Base-by-base conservation (phyloP, 257 asterid genomes). In the Solanum arcanum region DNA sequence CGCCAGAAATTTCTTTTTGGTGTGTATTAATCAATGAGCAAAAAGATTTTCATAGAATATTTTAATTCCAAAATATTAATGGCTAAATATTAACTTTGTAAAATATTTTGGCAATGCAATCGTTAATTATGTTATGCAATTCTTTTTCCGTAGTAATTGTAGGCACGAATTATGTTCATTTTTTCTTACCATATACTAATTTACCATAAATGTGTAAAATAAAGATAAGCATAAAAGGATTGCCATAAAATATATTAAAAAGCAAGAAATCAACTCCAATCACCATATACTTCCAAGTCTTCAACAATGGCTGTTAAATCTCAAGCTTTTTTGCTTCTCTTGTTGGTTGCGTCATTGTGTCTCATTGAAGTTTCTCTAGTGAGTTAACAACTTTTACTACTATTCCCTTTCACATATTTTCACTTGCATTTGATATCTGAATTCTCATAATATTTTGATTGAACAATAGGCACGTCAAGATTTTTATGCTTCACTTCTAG, bases 401-500 rank as follows among this genome's bases (percentile, higher is more conserved):
- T 41, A 13, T 27, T 13, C 11, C 11, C 20, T 27, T 27, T 5
- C 14, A 3, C 6, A 5, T 74, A 37, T 21, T 21, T 1, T 21
- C 12, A 20, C 0, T 73, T 31, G 12, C 1, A 33, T 70, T 0
- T 68, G 0, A 25, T 68, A 68, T 7, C 0, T 27, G 0, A 29
- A 27, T 29, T 12, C 39, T 21, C 0, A 7, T 5, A 3, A n/a
- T 23, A n/a, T 62, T 11, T 62, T 62, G 0, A 62, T 10, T n/a
- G 14, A 0, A 62, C 0, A 62, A 2, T 62, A 62, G 16, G 31
- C 31, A n/a, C 16, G 0, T n/a, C 31, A 62, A 62, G 70, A 62
- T 62, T n/a, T 62, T 62, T 12, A 62, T 23, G 15, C 12, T 74
- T 39, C 21, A 37, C 33, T 74, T 21, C 3, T 74, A 74, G 21